These are phyloP conservation scores for Calonectria leucothoes DNA, from an alignment of 2,329 filamentous ascomycete species.

Conservation along the genomic window DNA sequence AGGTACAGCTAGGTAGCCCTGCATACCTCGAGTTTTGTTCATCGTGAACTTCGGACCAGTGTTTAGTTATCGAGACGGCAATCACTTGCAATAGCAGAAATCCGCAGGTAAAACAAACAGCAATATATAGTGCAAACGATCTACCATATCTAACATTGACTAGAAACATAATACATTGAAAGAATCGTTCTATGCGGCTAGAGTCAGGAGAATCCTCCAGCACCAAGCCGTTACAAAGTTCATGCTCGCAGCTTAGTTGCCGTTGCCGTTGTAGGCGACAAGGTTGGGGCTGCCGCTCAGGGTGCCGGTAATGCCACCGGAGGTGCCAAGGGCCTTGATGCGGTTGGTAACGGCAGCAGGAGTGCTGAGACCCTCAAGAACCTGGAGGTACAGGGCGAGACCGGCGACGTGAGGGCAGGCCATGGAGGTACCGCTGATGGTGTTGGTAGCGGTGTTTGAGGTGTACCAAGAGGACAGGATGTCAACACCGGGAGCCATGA, in stretches of 20 bases:
- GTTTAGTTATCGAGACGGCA: not conserved
- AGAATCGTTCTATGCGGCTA: not conserved
- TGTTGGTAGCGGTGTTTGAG: slow-evolving; percentile 43
- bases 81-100: not conserved
- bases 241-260: slow-evolving; percentile 6
- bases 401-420: slow-evolving; percentile 54
- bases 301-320: slow-evolving; percentile 50
- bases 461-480: slow-evolving; percentile 58
- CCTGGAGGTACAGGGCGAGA: slow-evolving; percentile 56
- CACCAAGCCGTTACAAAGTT: not conserved
- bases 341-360: slow-evolving; percentile 57
- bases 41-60: too few relatives aligned
- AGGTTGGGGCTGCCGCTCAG: slow-evolving; percentile 56
- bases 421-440: slow-evolving; percentile 58
- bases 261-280: slow-evolving; percentile 59
- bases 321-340: slow-evolving; percentile 55
- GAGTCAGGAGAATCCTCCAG: not conserved
- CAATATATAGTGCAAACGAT: not conserved
- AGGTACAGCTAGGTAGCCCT: not conserved
- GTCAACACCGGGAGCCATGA: slow-evolving; percentile 55
- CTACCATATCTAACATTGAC: not conserved
- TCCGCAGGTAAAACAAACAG: not conserved
- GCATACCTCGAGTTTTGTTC: not conserved
- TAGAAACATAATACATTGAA: not conserved
- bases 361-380: slow-evolving; percentile 53